Evolutionary conservation across 768 basidiomycete species (phyloP).

Genomic region (Leccinum truebloodii): DNA sequence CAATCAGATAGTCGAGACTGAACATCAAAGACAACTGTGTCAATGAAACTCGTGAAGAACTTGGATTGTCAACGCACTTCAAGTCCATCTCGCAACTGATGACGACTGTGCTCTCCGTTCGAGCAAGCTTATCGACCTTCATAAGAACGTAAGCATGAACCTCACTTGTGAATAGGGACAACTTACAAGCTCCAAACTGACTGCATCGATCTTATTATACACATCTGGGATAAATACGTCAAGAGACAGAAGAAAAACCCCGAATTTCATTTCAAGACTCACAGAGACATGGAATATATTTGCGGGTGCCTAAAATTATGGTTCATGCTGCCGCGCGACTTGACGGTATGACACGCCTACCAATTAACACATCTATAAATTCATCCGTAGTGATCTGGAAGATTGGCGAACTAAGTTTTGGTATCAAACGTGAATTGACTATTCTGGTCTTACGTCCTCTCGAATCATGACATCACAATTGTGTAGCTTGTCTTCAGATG

Average conservation of each 20-base stretch:
- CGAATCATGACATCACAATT: conserved; percentile 98
- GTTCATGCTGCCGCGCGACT: conserved; percentile 1
- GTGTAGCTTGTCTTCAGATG: conserved; percentile 71
- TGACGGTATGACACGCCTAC: conserved; percentile 36
- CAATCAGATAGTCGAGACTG: conserved; percentile 73
- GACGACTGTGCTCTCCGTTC: conserved; percentile 83
- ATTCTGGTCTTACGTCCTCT: conserved; percentile 70
- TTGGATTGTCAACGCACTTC: conserved; percentile 52
- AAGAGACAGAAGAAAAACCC: not conserved
- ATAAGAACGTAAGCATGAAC: conserved; percentile 3
- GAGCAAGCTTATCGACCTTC: conserved; percentile 74
- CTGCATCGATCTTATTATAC: conserved; percentile 95
- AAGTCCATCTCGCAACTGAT: conserved; percentile 96
- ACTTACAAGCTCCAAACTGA: conserved; percentile 67
- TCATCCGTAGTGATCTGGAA: conserved; percentile 89
- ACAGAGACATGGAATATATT: conserved; percentile 95
- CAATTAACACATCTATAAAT: conserved; percentile 98
- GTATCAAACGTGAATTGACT: conserved; percentile 6
- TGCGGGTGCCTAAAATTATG: conserved; percentile 69
- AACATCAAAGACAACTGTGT: conserved; percentile 5
- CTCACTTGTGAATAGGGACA: not conserved
- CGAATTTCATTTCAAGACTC: conserved; percentile 27
- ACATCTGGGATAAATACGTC: conserved; percentile 57
- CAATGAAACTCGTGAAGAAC: not conserved
- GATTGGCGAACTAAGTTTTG: not conserved